Evolutionary conservation across 352 stramenopile species (phyloP).

Genomic region (Pythium vanterpoolii): DNA sequence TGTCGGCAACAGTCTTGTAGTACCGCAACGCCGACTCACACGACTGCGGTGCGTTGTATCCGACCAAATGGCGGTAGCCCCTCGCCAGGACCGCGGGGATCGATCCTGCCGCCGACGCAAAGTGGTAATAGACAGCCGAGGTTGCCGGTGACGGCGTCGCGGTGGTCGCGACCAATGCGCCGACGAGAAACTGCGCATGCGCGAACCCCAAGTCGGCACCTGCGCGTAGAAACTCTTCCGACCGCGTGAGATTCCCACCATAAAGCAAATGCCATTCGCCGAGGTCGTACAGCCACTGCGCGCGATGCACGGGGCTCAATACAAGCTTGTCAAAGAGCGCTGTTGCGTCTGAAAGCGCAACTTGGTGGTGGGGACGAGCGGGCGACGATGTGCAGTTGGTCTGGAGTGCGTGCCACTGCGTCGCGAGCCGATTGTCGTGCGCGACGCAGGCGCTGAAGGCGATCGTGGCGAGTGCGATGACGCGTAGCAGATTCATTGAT

Average conservation of each 20-base stretch:
- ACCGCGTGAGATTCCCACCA: conserved; percentile 20
- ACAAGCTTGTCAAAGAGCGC: conserved; percentile 5
- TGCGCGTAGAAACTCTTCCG: conserved; percentile 31
- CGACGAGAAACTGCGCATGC: conserved; percentile 24
- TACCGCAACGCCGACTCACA: conserved; percentile 58
- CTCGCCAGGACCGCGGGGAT: conserved; percentile 57
- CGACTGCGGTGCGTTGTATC: conserved; percentile 40
- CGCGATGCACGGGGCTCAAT: conserved; percentile 19
- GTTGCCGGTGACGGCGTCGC: conserved; percentile 9
- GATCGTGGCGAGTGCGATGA: not conserved
- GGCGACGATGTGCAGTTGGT: not conserved
- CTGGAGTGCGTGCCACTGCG: conserved; percentile 4
- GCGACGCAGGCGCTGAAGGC: not conserved
- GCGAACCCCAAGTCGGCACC: conserved; percentile 37
- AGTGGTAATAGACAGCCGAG: conserved; percentile 57
- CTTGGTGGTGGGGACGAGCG: not conserved
- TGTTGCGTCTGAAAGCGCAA: not conserved
- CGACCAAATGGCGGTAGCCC: conserved; percentile 61
- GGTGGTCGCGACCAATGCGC: conserved; percentile 30
- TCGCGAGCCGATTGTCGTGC: not conserved
- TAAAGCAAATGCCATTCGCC: conserved; percentile 37
- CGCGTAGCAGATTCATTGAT: not conserved
- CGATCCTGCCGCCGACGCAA: conserved; percentile 42
- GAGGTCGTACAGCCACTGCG: conserved; percentile 33
- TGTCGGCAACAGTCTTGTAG: conserved; percentile 74